A percentile compares a stretch with the other conserved stretches of the same genome.
Evolutionary conservation across 345 rosid genomes (phyloP).

Genomic region (Eucalyptus coolabah): DNA sequence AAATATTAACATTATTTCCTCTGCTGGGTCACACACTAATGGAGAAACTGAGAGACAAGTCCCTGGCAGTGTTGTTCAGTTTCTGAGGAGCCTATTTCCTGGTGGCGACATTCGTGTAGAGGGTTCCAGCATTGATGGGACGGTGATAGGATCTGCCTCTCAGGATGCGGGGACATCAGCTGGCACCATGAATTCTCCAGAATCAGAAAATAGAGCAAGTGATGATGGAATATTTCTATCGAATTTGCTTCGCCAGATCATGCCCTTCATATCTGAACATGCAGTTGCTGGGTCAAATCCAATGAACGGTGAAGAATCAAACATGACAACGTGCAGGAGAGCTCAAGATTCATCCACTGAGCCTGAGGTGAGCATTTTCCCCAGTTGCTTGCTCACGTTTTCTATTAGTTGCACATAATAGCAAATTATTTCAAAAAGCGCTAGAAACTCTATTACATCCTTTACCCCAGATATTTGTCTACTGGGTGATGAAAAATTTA

Average conservation of each 20-base stretch:
- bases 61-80: conserved; percentile 27
- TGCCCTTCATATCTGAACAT: conserved; percentile 41
- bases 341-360: conserved; percentile 4
- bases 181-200: not conserved
- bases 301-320: conserved; percentile 8
- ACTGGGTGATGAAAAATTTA: not conserved
- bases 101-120: conserved; percentile 45
- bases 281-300: conserved; percentile 5
- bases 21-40: conserved; percentile 23
- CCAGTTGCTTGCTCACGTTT: not conserved
- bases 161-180: conserved; percentile 11
- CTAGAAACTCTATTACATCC: not conserved
- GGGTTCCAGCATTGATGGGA: conserved; percentile 16
- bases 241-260: conserved; percentile 49
- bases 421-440: not conserved
- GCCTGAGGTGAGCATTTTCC: conserved; percentile 3
- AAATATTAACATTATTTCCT: conserved; percentile 19
- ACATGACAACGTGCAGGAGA: not conserved
- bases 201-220: conserved; percentile 19
- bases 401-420: not conserved
- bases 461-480: not conserved
- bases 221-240: conserved; percentile 57
- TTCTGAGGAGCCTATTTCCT: conserved; percentile 41
- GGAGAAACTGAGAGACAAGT: conserved; percentile 35
- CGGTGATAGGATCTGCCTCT: conserved; percentile 8